phyloP scores from a whole-genome alignment of 2,329 filamentous ascomycete genomes.

The Aspergillus tamarii region DNA sequence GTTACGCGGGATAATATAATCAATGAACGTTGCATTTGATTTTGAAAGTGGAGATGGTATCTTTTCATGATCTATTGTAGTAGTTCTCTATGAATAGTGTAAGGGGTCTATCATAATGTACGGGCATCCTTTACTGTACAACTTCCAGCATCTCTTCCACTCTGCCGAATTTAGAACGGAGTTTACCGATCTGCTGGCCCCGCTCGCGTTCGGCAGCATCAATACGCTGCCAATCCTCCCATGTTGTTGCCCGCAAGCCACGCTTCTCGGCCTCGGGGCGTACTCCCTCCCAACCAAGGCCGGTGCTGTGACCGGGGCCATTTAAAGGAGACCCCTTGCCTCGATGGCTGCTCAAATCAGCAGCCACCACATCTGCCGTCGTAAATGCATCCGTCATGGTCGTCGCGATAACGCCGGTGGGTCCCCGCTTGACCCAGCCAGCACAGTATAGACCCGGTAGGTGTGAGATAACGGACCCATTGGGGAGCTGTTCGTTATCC shows the following conservation, averaged over 20 bases:
- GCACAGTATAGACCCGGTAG: slow-evolving; percentile 84
- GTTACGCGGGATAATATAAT: slow-evolving; percentile 7
- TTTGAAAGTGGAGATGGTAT: slow-evolving; percentile 5
- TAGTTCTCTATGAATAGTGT: neutral
- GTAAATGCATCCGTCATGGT: slow-evolving; percentile 95
- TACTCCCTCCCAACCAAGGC: slow-evolving; percentile 77
- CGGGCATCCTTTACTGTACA: slow-evolving; percentile 19
- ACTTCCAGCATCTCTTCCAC: slow-evolving; percentile 62
- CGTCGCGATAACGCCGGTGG: slow-evolving; percentile 91
- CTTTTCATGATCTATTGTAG: neutral
- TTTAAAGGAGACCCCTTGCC: slow-evolving; percentile 51
- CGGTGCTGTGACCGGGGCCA: slow-evolving; percentile 41
- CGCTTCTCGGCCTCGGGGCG: slow-evolving; percentile 60
- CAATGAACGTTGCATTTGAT: neutral
- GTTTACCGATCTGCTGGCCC: slow-evolving; percentile 71
- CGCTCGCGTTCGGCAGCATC: slow-evolving; percentile 73
- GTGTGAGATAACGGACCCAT: slow-evolving; percentile 50
- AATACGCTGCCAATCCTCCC: slow-evolving; percentile 85
- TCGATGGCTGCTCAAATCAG: slow-evolving; percentile 66
- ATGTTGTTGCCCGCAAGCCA: slow-evolving; percentile 68
- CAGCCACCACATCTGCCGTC: slow-evolving; percentile 79
- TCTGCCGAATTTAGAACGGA: slow-evolving; percentile 68
- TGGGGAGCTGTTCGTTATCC: slow-evolving; percentile 28
- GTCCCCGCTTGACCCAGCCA: slow-evolving; percentile 94
- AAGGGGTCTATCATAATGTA: neutral